Conservation (phyloP, 768 basidiomycete species). For the Hygrocybe punicea region DNA sequence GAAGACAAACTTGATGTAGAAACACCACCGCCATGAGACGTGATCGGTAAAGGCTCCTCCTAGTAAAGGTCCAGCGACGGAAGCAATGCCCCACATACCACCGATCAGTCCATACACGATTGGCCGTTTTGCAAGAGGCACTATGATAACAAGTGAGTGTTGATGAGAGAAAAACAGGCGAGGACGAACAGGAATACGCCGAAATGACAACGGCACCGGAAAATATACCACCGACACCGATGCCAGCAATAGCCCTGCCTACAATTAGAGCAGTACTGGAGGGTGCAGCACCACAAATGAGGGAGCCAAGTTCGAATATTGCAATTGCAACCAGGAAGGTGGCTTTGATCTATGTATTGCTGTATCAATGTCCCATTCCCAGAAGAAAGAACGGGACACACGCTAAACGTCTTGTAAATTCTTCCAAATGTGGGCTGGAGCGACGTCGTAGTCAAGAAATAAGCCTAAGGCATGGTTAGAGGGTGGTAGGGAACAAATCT, state of each 20-base stretch:
- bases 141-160: slow-evolving; percentile 14
- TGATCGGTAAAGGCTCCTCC: slow-evolving; percentile 34
- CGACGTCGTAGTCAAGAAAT: slow-evolving; percentile 2
- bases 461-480: not conserved
- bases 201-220: slow-evolving; percentile 23
- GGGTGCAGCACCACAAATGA: slow-evolving; percentile 3
- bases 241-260: slow-evolving; percentile 3
- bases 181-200: slow-evolving; percentile 20
- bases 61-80: slow-evolving; percentile 34
- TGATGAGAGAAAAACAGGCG: slow-evolving; percentile 12
- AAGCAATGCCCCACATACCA: slow-evolving; percentile 36
- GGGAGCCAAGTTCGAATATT: slow-evolving; percentile 4
- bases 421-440: slow-evolving; percentile 4
- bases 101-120: slow-evolving; percentile 22
- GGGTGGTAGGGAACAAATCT: no score
- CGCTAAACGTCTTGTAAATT: slow-evolving; percentile 5
- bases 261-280: slow-evolving; percentile 1
- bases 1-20: slow-evolving; percentile 23
- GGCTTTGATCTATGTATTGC: not conserved
- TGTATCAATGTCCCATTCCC: not conserved
- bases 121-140: slow-evolving; percentile 22
- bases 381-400: not conserved
- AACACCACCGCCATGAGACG: slow-evolving; percentile 24
- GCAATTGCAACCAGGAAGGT: slow-evolving; percentile 3
- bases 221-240: slow-evolving; percentile 6